phyloP scores from a whole-genome alignment of 1,284 basidiomycete species.

The Rhodotorula sp. region DNA sequence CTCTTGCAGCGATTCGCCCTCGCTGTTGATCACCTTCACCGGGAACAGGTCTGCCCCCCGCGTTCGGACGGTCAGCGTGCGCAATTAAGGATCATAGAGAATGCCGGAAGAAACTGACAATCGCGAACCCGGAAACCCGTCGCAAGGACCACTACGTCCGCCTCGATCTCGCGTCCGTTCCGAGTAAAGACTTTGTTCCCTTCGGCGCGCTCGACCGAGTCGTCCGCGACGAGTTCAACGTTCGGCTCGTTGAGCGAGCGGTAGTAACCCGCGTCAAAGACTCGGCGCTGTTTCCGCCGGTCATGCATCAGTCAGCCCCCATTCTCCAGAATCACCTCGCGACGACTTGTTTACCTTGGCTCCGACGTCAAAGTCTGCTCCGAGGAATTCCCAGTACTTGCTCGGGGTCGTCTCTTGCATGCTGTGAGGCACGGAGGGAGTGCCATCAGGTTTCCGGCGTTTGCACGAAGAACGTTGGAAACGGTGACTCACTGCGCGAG shows the following conservation, averaged over 20 bases:
- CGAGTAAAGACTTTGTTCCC: conserved; percentile 17
- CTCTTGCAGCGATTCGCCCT: conserved; percentile 24
- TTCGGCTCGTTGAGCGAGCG: conserved; percentile 27
- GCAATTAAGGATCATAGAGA: no score
- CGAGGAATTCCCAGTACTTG: conserved; percentile 34
- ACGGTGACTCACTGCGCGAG: background rate
- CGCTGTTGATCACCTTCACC: conserved; percentile 23
- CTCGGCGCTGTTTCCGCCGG: conserved; percentile 17
- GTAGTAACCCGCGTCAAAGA: conserved; percentile 30
- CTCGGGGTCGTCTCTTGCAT: conserved; percentile 22
- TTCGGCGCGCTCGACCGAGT: conserved; percentile 20
- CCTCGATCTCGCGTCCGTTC: conserved; percentile 22
- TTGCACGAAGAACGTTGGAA: no score
- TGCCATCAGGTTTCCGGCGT: background rate
- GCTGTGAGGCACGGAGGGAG: background rate
- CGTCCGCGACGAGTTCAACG: conserved; percentile 26
- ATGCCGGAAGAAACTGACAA: conserved; percentile 3
- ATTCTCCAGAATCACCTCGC: no score
- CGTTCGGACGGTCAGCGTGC: background rate
- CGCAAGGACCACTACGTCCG: conserved; percentile 31
- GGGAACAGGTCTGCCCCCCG: conserved; percentile 25
- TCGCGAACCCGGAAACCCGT: conserved; percentile 36
- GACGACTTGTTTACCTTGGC: conserved; percentile 15
- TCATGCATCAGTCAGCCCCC: no score
- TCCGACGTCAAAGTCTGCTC: conserved; percentile 39